A percentile compares a stretch with the other conserved stretches of the same genome.
Conservation (phyloP, 768 basidiomycete genomes). For the Ramaria sp. region DNA sequence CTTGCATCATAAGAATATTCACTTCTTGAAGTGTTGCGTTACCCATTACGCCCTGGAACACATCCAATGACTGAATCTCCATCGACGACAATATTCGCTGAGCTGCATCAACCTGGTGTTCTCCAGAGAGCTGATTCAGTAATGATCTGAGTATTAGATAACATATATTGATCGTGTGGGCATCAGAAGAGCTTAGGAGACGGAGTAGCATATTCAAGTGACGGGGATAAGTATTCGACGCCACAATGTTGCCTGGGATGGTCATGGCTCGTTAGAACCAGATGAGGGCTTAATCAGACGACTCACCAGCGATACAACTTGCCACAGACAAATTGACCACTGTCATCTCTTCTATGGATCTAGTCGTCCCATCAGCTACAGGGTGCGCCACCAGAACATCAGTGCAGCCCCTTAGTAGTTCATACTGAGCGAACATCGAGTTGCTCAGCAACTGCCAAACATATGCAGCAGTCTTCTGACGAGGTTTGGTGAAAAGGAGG, state of each 20-base stretch:
- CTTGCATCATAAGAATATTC: constrained; percentile 5
- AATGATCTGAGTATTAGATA: constrained; percentile 57
- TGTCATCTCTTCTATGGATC: constrained; percentile 34
- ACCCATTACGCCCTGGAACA: constrained; percentile 27
- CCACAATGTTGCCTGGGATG: constrained; percentile 50
- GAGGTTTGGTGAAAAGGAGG: constrained; percentile 62
- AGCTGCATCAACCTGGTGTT: constrained; percentile 47
- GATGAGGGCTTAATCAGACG: neutral
- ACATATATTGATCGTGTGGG: constrained; percentile 45
- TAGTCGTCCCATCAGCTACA: constrained; percentile 11
- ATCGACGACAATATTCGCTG: constrained; percentile 36
- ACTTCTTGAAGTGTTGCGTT: constrained; percentile 22
- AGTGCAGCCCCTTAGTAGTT: constrained; percentile 23
- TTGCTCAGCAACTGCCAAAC: constrained; percentile 56
- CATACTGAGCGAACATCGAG: constrained; percentile 1
- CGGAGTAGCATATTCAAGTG: constrained; percentile 40
- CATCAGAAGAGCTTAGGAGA: constrained; percentile 38
- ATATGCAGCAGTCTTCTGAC: constrained; percentile 51
- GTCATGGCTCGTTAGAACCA: constrained; percentile 1
- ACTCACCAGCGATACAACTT: constrained; percentile 54
- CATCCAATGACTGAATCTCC: constrained; percentile 33
- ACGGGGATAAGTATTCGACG: constrained; percentile 32
- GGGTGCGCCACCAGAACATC: constrained; percentile 1
- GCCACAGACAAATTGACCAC: constrained; percentile 44
- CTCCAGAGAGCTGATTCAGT: constrained; percentile 43